Evolutionary conservation across 768 basidiomycete species (phyloP).

Genomic region (Leccinellum albellum): DNA sequence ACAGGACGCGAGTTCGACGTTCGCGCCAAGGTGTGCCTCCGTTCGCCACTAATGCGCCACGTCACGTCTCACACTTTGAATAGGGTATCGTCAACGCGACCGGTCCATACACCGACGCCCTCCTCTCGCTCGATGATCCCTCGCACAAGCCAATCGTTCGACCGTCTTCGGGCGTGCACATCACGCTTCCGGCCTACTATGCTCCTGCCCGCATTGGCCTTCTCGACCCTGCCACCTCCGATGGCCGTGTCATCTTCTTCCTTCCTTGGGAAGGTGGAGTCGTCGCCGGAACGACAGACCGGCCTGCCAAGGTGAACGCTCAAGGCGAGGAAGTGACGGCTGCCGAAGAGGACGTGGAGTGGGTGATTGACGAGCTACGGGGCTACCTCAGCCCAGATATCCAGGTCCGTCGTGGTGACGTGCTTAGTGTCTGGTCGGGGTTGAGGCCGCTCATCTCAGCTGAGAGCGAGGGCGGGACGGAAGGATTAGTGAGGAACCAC

Average conservation of each 20-base stretch:
- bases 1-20: slow-evolving; percentile 82
- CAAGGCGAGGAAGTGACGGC: slow-evolving; percentile 65
- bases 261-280: slow-evolving; percentile 98
- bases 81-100: slow-evolving; percentile 96
- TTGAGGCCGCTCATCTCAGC: slow-evolving; percentile 87
- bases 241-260: slow-evolving; percentile 98
- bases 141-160: slow-evolving; percentile 83
- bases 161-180: slow-evolving; percentile 90
- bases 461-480: slow-evolving; percentile 68
- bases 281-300: slow-evolving; percentile 95
- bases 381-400: slow-evolving; percentile 89
- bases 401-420: slow-evolving; percentile 90
- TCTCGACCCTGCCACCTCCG: slow-evolving; percentile 90
- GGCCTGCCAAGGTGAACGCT: slow-evolving; percentile 63
- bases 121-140: slow-evolving; percentile 78
- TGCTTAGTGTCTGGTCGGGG: slow-evolving; percentile 93
- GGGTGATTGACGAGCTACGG: slow-evolving; percentile 92
- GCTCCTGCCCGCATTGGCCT: slow-evolving; percentile 93
- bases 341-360: slow-evolving; percentile 90
- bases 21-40: slow-evolving; percentile 61
- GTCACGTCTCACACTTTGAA: background rate
- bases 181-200: slow-evolving; percentile 96
- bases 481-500: slow-evolving; percentile 89
- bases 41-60: background rate
- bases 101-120: slow-evolving; percentile 86